Evolutionary conservation across 306 rosid species (phyloP).

Genomic region (Glycine latifolia): DNA sequence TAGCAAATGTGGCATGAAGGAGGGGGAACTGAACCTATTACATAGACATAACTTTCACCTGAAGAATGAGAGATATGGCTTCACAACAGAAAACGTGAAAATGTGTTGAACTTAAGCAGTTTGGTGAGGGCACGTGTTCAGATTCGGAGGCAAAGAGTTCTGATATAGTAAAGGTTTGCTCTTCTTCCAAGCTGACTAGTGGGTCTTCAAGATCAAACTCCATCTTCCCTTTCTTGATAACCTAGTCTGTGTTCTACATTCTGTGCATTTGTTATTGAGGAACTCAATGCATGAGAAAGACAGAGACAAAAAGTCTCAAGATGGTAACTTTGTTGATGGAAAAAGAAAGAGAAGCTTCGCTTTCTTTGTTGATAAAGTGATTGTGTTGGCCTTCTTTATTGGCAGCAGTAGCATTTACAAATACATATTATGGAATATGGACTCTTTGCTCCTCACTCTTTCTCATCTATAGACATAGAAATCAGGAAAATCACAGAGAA

Average conservation of each 20-base stretch:
- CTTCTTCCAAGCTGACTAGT: conserved; percentile 55
- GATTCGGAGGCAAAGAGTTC: conserved; percentile 71
- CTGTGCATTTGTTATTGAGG: conserved; percentile 36
- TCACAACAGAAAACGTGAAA: conserved; percentile 50
- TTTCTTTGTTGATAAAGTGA: conserved; percentile 61
- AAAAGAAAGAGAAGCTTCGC: conserved; percentile 73
- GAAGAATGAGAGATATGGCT: conserved; percentile 63
- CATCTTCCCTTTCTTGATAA: conserved; percentile 51
- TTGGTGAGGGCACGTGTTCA: conserved; percentile 61
- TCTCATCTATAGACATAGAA: conserved; percentile 26
- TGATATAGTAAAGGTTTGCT: conserved; percentile 46
- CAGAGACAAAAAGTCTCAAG: conserved; percentile 51
- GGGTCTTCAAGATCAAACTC: conserved; percentile 73
- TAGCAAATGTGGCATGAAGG: conserved; percentile 34
- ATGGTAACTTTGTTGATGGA: conserved; percentile 55
- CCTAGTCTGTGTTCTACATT: conserved; percentile 7
- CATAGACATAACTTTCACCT: conserved; percentile 52
- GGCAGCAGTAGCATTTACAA: conserved; percentile 34
- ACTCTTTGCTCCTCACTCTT: conserved; percentile 47
- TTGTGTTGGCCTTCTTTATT: conserved; percentile 45
- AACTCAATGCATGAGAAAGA: conserved; percentile 44
- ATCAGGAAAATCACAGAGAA: conserved; percentile 27
- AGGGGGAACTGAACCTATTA: conserved; percentile 15
- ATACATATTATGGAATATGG: conserved; percentile 38
- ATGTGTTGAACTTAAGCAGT: conserved; percentile 45